Evolutionary conservation across 345 rosid genomes (phyloP).

Genomic region (Durio zibethinus): DNA sequence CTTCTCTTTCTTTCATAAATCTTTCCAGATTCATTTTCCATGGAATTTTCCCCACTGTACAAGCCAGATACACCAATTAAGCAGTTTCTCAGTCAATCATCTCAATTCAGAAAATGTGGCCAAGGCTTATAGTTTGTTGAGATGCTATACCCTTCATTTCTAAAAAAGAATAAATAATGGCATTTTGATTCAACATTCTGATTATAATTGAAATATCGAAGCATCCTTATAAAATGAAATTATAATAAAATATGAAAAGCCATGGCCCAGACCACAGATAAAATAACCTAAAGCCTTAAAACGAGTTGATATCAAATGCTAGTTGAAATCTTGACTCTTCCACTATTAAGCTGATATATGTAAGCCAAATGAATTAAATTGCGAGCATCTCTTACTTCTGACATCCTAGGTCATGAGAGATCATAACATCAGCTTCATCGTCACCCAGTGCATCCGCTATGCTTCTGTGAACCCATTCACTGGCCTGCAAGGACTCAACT

Average conservation of each 20-base stretch:
- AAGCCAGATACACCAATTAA: conserved; percentile 21
- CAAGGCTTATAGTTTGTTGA: not conserved
- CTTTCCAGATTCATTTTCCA: conserved; percentile 37
- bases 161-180: not conserved
- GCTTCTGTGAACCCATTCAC: conserved; percentile 63
- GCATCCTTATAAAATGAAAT: not conserved
- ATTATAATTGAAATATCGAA: not conserved
- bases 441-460: conserved; percentile 97
- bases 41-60: conserved; percentile 40
- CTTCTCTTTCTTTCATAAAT: conserved; percentile 58
- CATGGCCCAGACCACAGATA: not conserved
- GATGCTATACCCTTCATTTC: conserved; percentile 1
- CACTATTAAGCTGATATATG: not conserved
- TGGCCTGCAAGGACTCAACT: conserved; percentile 33
- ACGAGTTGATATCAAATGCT: not conserved
- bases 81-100: conserved; percentile 1
- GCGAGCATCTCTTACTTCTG: conserved; percentile 43
- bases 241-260: not conserved
- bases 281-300: not conserved
- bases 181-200: not conserved
- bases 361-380: not conserved
- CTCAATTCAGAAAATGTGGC: not conserved
- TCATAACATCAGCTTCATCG: conserved; percentile 92
- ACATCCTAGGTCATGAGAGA: conserved; percentile 51
- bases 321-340: not conserved